Evolutionary conservation across 1,284 basidiomycete species (phyloP), one percentile per base, ranked within the genome.

Genomic region (Leccinum insolens): DNA sequence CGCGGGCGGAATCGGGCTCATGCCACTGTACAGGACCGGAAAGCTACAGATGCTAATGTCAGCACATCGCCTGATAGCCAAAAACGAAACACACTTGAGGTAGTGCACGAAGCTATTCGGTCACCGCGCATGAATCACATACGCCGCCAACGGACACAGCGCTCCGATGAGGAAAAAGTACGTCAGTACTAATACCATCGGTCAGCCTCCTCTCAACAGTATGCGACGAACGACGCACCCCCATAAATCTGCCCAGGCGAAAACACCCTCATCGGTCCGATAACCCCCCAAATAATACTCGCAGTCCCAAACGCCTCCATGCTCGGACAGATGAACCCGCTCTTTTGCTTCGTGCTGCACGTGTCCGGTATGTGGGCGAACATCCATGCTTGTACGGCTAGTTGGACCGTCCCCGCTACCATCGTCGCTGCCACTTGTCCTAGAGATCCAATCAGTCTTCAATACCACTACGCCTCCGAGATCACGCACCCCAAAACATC

Each of bases 131-230:
- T 80, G 77, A 69, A 85, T 76, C 55, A 82, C 63, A 63, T 77
- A 85, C 11, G 77, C 78, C 28, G 79, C 65, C 28, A 82, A n/a
- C 0, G 88, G 88, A 46, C 79, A 78, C n/a, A 83, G 17, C 25
- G 83, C 80, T 37, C 88, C 88, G 64, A 87, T 74, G 65, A 89
- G 81, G 85, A 90, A 90, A 76, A 85, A 86, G 79, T 83, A 86
- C n/a, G 78, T 70, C 7, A 86, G 78, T 5, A 2, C 74, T 75
- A 31, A 20, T 9, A 6, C 8, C 5, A 3, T 25, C 7, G 34
- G 9, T 31, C 11, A 11, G 62, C 8, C 20, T 28, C 11, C 5
- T 20, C 22, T 14, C 34, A 9, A 39, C 9, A n/a, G n/a, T 28
- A 5, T 5, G 12, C 22, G 28, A 31, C 2, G 2, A 14, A 28